Evolutionary conservation across 2,329 filamentous ascomycete species (phyloP).

Genomic region (Aureobasidium sp.): DNA sequence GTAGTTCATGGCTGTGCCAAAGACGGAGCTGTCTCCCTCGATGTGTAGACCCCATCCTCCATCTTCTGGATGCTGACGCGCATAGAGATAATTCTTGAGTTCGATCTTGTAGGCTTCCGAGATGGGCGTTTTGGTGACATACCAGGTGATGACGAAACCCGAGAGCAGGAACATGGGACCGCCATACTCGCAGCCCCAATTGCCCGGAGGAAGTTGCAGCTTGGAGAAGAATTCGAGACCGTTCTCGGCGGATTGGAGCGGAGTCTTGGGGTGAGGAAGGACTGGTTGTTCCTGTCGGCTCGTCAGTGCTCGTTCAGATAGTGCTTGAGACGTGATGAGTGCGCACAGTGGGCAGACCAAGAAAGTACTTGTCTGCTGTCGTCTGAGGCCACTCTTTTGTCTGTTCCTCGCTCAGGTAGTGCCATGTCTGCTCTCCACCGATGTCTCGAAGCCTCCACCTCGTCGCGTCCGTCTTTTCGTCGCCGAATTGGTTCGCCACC

Average conservation of each 20-base stretch:
- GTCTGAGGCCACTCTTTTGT: constrained; percentile 75
- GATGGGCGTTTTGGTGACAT: constrained; percentile 82
- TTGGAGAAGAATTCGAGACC: constrained; percentile 82
- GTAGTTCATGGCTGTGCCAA: constrained; percentile 88
- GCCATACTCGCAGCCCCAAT: constrained; percentile 97
- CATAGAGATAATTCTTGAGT: constrained; percentile 87
- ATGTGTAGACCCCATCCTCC: constrained; percentile 98
- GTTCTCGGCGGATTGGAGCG: constrained; percentile 73
- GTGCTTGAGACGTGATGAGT: constrained; percentile 7
- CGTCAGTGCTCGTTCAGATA: not conserved
- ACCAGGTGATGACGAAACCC: constrained; percentile 77
- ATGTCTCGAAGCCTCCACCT: constrained; percentile 83
- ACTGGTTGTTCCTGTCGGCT: constrained; percentile 62
- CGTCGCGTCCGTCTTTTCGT: constrained; percentile 59
- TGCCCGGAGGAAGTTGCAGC: constrained; percentile 78
- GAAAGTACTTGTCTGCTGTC: constrained; percentile 78
- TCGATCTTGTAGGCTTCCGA: constrained; percentile 73
- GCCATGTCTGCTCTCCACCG: constrained; percentile 83
- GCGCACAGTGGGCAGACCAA: constrained; percentile 70
- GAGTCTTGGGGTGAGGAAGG: constrained; percentile 62
- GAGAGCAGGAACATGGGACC: constrained; percentile 94
- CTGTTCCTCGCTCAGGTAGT: constrained; percentile 74
- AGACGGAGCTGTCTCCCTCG: constrained; percentile 84
- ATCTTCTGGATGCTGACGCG: constrained; percentile 65
- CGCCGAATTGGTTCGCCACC: not conserved